Conservation (phyloP, 75 land plant genomes). For the Pinus tabuliformis region DNA sequence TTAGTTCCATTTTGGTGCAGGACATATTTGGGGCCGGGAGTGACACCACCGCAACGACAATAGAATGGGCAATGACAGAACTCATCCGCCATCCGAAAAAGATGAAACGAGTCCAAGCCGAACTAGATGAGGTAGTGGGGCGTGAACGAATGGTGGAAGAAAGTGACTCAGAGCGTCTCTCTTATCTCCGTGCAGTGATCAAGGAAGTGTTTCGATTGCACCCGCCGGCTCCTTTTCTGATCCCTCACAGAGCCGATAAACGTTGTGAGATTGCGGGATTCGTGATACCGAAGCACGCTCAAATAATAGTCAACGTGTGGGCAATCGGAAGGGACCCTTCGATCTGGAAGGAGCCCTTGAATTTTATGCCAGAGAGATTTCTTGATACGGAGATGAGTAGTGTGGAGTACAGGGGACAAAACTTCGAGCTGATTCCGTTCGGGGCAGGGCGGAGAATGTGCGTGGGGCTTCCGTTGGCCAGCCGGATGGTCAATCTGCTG, state of each 20-base stretch:
- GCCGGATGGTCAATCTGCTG: slow-evolving; percentile 16
- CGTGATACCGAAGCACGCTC: slow-evolving; percentile 20
- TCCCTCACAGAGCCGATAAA: slow-evolving; percentile 14
- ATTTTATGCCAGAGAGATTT: slow-evolving; percentile 23
- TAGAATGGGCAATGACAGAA: background rate
- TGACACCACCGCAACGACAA: background rate
- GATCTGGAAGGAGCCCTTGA: slow-evolving; percentile 15
- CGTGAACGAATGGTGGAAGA: background rate
- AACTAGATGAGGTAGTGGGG: no score
- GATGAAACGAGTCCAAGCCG: no score
- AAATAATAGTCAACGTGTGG: slow-evolving; percentile 19
- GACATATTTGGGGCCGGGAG: background rate
- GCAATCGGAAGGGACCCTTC: slow-evolving; percentile 25
- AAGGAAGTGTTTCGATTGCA: slow-evolving; percentile 20
- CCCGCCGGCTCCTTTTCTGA: slow-evolving; percentile 12
- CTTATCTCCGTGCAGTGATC: background rate
- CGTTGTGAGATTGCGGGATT: slow-evolving; percentile 12
- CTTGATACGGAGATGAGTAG: background rate
- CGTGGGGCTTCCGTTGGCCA: slow-evolving; percentile 12
- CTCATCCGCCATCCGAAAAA: background rate
- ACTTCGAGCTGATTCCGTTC: slow-evolving; percentile 21
- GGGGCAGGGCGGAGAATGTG: slow-evolving; percentile 14
- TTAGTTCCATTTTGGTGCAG: background rate
- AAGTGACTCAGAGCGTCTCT: no score
- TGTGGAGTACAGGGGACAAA: background rate